Evolutionary conservation across 805 yeast genomes (phyloP).

Genomic region (Ogataea degrootiae): DNA sequence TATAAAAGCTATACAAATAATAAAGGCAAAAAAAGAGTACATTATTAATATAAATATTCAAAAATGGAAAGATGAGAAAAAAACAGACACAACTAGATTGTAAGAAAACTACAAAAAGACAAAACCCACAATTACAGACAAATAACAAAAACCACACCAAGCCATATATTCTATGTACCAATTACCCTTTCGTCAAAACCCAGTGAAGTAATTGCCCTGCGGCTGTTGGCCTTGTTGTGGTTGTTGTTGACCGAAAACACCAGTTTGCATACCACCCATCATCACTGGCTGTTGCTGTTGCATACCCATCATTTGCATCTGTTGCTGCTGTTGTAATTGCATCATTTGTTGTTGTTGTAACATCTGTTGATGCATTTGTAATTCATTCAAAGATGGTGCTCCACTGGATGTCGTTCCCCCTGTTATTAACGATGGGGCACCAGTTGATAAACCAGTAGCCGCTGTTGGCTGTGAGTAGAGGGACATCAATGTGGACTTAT

Average conservation of each 20-base stretch:
- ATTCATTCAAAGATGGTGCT: constrained; percentile 4
- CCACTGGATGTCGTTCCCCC: neutral
- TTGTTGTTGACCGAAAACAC: neutral
- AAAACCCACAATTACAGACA: neutral
- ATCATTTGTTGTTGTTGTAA: constrained; percentile 12
- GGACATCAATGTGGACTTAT: constrained; percentile 2
- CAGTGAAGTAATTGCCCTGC: constrained; percentile 13
- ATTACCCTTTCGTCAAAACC: constrained; percentile 9
- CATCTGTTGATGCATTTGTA: constrained; percentile 6
- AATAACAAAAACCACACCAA: neutral
- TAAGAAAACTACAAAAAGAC: neutral
- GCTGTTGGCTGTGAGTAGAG: constrained; percentile 4
- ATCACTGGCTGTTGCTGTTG: constrained; percentile 4
- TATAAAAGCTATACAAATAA: neutral
- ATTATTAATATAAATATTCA: neutral
- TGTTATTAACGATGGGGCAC: constrained; percentile 3
- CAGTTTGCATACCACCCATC: neutral
- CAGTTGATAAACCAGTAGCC: constrained; percentile 5
- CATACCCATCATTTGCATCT: constrained; percentile 2
- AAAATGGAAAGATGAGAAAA: neutral
- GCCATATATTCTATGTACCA: neutral
- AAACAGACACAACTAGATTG: neutral
- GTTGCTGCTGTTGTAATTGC: constrained; percentile 13
- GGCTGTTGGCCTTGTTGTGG: constrained; percentile 2
- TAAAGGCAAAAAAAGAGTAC: neutral